Evolutionary conservation across 257 asterid genomes (phyloP), one percentile per base, ranked within the genome.

Genomic region (Solanum chmielewskii): DNA sequence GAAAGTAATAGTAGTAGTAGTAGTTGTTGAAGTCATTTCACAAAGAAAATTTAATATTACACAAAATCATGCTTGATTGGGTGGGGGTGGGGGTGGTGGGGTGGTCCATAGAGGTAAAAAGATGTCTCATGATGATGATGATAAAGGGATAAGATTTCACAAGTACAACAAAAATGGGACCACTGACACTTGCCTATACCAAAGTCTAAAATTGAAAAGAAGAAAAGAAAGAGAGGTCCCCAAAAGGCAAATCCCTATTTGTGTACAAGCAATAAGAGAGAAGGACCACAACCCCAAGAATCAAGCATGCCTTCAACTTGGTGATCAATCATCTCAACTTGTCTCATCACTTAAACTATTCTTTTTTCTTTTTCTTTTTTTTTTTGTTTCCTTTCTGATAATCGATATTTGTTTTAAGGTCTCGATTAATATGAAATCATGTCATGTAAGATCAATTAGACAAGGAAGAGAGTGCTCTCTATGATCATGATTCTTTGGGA

Each of bases 111-210:
- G 23, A 68, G 47, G 15, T 47, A 44, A 71, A 70, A 85, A 49
- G 64, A 68, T 68, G 52, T 68, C 27, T 66, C 4, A 85, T 68
- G 45, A 42, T 59, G 59, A 25, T 85, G 23, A 85, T 85, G 68
- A 70, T 84, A 69, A 64, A 81, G 85, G 87, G 81, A 85, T 85
- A 85, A 70, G 87, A 85, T 85, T 85, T 85, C 81, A 66, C 77
- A 84, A 85, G 87, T 85, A 85, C 80, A 85, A 66, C 69, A 85
- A 68, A 49, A 66, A 25, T 33, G 59, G 87, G 87, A 85, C 87
- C 87, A 60, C 87, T 85, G 60, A 68, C 87, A 85, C 66, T 85
- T 85, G 76, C 44, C 83, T 81, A 81, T 47, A 81, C 37, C 85
- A 81, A 81, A 81, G 85, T 56, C 31, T 74, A 74, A 74, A 49